A percentile compares a stretch with the other conserved stretches of the same genome.
These are phyloP conservation scores for Musa troglodytarum DNA, from an alignment of 176 grass and related monocot species.

Conservation along the genomic window DNA sequence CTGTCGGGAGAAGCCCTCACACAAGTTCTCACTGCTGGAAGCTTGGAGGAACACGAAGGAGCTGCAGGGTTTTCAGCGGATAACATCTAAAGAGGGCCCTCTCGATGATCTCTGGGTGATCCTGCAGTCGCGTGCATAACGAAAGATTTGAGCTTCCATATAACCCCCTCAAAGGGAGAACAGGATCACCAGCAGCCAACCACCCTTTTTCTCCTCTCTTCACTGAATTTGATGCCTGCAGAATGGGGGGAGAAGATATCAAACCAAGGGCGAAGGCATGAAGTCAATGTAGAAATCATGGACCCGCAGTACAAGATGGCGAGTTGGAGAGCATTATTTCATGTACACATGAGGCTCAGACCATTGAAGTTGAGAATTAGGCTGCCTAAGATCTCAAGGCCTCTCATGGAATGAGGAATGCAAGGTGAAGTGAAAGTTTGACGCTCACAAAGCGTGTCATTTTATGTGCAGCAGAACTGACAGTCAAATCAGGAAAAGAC, in stretches of 20 bases:
- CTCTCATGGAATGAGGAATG: not conserved
- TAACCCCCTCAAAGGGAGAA: not conserved
- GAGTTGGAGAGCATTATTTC: slow-evolving; percentile 43
- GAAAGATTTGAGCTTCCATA: slow-evolving; percentile 7
- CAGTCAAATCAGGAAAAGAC: not conserved
- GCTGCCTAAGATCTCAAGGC: not conserved
- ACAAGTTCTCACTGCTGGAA: slow-evolving; percentile 23
- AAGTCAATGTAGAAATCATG: not conserved
- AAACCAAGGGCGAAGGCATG: not conserved
- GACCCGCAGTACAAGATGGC: not conserved
- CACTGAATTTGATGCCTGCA: slow-evolving; percentile 15
- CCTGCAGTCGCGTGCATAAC: slow-evolving; percentile 48
- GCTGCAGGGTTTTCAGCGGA: slow-evolving; percentile 57
- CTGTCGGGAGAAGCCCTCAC: slow-evolving; percentile 21
- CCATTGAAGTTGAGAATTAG: not conserved
- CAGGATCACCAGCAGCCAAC: not conserved
- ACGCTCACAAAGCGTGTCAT: slow-evolving; percentile 37
- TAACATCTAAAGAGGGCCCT: slow-evolving; percentile 79
- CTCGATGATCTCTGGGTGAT: slow-evolving; percentile 35
- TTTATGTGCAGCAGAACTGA: slow-evolving; percentile 52
- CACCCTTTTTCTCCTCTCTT: slow-evolving; percentile 1
- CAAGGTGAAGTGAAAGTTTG: slow-evolving; percentile 14
- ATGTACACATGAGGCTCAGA: slow-evolving; percentile 35
- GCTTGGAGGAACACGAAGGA: slow-evolving; percentile 53
- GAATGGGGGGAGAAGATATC: not conserved